Conservation (phyloP, 1,139 yeast species). For the Taphrina populina region DNA sequence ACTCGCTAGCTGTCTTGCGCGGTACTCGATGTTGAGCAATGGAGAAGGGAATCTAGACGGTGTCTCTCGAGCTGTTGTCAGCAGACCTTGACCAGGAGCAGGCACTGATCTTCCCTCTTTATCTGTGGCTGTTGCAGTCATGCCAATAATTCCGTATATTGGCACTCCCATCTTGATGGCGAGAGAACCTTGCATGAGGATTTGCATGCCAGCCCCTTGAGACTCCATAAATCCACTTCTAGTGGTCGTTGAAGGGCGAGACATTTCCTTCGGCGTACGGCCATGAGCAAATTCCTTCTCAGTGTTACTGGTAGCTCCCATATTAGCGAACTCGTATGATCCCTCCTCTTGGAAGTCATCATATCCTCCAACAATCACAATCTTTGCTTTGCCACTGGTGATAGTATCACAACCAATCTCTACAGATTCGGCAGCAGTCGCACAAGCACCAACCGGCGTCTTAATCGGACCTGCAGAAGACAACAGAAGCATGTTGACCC, state of each 20-base stretch:
- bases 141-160: conserved; percentile 88
- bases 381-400: conserved; percentile 87
- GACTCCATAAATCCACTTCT: conserved; percentile 99
- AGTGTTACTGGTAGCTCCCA: conserved; percentile 96
- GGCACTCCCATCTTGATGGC: conserved; percentile 99
- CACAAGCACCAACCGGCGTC: conserved; percentile 99
- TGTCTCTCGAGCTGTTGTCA: conserved; percentile 95
- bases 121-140: conserved; percentile 95
- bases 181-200: conserved; percentile 89
- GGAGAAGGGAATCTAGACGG: conserved; percentile 77
- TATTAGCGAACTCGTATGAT: conserved; percentile 94
- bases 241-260: conserved; percentile 94
- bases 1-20: conserved; percentile 82
- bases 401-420: conserved; percentile 95
- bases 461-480: conserved; percentile 99
- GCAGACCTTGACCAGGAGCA: conserved; percentile 99
- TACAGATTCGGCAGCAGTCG: conserved; percentile 96
- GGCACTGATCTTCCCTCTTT: conserved; percentile 99
- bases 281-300: conserved; percentile 86
- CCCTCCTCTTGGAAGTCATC: conserved; percentile 99
- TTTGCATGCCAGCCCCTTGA: conserved; percentile 98
- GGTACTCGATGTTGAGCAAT: conserved; percentile 84
- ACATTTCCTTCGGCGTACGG: conserved; percentile 97
- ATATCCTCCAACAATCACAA: conserved; percentile 96
- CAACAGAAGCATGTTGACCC: conserved; percentile 96